Evolutionary conservation across 1,284 basidiomycete genomes (phyloP), one percentile per base, ranked within the genome.

Genomic region (Sporisorium iseilematis-ciliati): DNA sequence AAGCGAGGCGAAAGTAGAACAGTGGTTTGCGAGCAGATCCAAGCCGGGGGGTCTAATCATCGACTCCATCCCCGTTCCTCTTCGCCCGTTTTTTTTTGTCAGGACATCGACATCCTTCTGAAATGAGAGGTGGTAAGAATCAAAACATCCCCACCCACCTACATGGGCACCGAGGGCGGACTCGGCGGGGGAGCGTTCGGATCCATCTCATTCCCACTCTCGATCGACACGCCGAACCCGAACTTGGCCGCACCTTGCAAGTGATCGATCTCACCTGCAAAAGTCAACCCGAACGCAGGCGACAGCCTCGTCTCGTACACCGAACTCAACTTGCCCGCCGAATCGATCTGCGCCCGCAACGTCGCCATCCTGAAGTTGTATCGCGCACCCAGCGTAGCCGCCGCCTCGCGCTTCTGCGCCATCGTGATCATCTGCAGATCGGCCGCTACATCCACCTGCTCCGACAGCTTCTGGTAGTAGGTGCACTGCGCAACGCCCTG

Each of bases 361-460:
- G 93, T 94, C 20, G 95, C 90, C 89, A 94, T 91, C 65, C 96
- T 90, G 80, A 99, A 92, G 86, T 98, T 96, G 86, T 96, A 99
- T 87, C 97, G 97, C 65, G 94, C 94, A 56, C 94, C 96, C 21
- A 98, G 86, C 21, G 95, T 97, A 14, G 95, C 93, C 53, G 95
- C 88, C 8, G 96, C 96, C 83, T 97, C 95, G 80, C 97, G 89
- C 63, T 84, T 84, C 85, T 93, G 91, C 21, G 87, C 87, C 52
- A 85, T 85, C 10, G 66, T 69, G 68, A 95, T 89, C 63, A 96
- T 87, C 85, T 95, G 91, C 75, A 99, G 87, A 83, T 99, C 96
- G 38, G 94, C 94, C 16, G 93, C 97, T n/a, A 96, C 94, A 67
- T 99, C 96, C n/a, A 99, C 93, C 87, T 96, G 95, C 66, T 97